Percentiles rank a stretch among this genome's conserved stretches.
Evolutionary conservation across 495 filamentous ascomycete species (phyloP).

Genomic region (Neurospora africana): DNA sequence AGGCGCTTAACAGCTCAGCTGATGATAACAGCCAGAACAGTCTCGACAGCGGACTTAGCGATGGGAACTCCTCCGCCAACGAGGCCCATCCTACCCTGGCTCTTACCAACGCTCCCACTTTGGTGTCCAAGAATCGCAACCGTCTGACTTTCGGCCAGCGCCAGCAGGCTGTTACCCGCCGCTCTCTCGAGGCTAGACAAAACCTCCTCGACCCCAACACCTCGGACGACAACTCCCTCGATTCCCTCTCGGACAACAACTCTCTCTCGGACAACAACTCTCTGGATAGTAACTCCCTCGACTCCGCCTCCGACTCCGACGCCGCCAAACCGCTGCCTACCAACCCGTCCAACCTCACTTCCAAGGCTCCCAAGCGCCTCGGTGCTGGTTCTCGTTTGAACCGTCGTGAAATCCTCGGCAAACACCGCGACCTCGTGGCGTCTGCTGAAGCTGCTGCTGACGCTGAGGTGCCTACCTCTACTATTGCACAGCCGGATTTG

Average conservation of each 20-base stretch:
- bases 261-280: neutral
- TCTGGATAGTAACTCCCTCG: neutral
- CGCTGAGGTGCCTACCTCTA: neutral
- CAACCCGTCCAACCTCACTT: neutral
- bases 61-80: neutral
- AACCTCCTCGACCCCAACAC: neutral
- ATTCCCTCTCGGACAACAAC: neutral
- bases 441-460: neutral
- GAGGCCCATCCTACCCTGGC: neutral
- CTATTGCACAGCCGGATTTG: neutral
- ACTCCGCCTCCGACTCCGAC: neutral
- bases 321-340: neutral
- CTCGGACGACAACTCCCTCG: neutral
- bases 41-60: neutral
- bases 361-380: neutral
- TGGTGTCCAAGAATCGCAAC: neutral
- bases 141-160: neutral
- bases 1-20: neutral
- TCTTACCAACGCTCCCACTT: neutral
- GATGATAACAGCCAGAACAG: neutral
- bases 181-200: neutral
- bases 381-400: neutral
- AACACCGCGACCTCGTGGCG: neutral
- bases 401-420: neutral
- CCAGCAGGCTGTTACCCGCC: neutral